These are phyloP conservation scores for Cryphonectria nitschkei DNA, from an alignment of 2,329 filamentous ascomycete species.

Conservation along the genomic window DNA sequence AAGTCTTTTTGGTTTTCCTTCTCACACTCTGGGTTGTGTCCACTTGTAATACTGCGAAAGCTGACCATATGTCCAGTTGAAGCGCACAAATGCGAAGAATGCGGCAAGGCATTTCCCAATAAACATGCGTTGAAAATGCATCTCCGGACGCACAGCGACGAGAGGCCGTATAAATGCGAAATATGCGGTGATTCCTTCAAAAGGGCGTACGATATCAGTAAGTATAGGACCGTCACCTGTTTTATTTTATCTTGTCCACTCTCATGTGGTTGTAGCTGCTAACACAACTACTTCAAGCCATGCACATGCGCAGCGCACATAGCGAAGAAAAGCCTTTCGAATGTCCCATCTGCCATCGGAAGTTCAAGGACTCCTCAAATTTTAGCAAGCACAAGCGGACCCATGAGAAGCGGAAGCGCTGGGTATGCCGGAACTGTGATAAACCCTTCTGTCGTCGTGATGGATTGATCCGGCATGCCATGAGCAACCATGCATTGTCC, in stretches of 20 bases:
- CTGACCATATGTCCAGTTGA: slow-evolving; percentile 51
- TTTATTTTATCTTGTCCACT: neutral
- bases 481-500: slow-evolving; percentile 29
- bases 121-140: slow-evolving; percentile 71
- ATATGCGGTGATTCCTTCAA: slow-evolving; percentile 57
- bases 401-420: slow-evolving; percentile 45
- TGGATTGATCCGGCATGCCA: slow-evolving; percentile 61
- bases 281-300: neutral
- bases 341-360: slow-evolving; percentile 53
- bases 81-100: slow-evolving; percentile 59
- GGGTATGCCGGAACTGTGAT: slow-evolving; percentile 44
- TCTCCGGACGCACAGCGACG: slow-evolving; percentile 66
- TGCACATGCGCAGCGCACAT: slow-evolving; percentile 52
- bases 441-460: slow-evolving; percentile 64
- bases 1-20: neutral
- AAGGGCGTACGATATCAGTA: slow-evolving; percentile 10
- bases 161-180: slow-evolving; percentile 64
- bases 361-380: slow-evolving; percentile 68
- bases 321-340: slow-evolving; percentile 49
- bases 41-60: neutral
- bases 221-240: neutral
- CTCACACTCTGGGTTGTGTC: neutral
- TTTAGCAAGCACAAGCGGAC: slow-evolving; percentile 68
- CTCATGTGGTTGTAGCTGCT: neutral
- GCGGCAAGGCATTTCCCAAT: slow-evolving; percentile 63